Evolutionary conservation across 148 eudicot species (phyloP), one percentile per base, ranked within the genome.

Genomic region (Fallopia convolvulus): DNA sequence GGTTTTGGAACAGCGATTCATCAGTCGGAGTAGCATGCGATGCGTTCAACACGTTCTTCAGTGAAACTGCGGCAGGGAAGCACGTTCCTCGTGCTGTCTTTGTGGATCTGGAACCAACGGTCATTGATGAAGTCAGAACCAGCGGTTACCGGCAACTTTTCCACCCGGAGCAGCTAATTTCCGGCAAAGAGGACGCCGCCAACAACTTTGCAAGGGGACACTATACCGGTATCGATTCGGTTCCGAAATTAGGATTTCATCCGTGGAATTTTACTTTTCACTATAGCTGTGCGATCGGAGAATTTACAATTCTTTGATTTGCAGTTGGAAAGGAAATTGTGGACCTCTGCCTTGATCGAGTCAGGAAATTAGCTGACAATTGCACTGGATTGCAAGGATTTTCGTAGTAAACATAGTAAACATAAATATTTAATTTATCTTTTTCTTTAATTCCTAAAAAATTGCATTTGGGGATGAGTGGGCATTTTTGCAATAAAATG

Each of bases 131-230:
- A 76, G 84, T 87, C 26, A 71, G 88, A 48, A 87, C 81, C 70
- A 88, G 90, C 6, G 23, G 82, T 8, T 87, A 87, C 72, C 90
- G 90, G 36, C 90, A 85, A 81, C 90, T 87, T 13, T 87, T 87
- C 75, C 90, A 87, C 49, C 90, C 90, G 1, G 90, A 85, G 82
- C 88, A 87, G 79, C 90, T 87, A 11, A 87, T 87, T 58, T 82
- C 85, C 53, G 90, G 90, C 4, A 87, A 87, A 74, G 90, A 87
- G 75, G 90, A 87, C 56, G 90, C 90, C 8, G 90, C 90, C 4
- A 87, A 87, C 70, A 87, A 87, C 76, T 87, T 87, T 82, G 90
- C 90, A 18, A 84, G 90, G 73, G 90, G 90, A 3, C 90, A 87
- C 70, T 87, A 87, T 20, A 87, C 90, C 3, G 85, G 90, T 87